Evolutionary conservation across 768 basidiomycete genomes (phyloP), one percentile per base, ranked within the genome.

Genomic region (Chalciporus sphaerocephalus): DNA sequence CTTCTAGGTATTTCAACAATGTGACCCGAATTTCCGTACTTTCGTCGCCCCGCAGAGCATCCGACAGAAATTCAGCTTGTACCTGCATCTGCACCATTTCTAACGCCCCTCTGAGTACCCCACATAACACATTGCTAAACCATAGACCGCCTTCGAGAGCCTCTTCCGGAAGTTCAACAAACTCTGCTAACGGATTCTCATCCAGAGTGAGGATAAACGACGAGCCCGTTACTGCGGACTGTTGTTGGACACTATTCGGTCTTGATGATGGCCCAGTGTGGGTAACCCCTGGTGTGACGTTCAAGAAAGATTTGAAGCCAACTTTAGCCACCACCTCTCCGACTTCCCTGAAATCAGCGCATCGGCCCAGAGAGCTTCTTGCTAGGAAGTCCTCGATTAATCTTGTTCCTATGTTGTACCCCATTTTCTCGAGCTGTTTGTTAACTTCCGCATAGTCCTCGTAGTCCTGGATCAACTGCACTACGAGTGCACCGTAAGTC

Each of bases 81-180:
- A 94, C 93, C 64, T 95, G 94, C 79, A 97, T 87, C 66, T 98
- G 95, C 22, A 97, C 96, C 96, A 99, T 98, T 71, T 99, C 96
- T 40, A 99, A 65, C 27, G 93, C 81, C 3, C 96, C 96, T 42
- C 94, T 73, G 39, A 98, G 66, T 7, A 98, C 95, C 5, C 96
- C 96, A 58, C 93, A 95, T 2, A 96, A 71, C 34, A 98, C 85
- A 66, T 98, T 98, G 67, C 90, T 93, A 65, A 93, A 98, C 91
- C 92, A 96, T 27, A 99, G 68, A 1, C 92, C 94, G 15, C 92
- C 92, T 59, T 95, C 90, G 21, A 94, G 71, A 2, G 80, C 92
- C 54, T 96, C 93, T 41, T 93, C 88, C 0, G 96, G 95, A 17
- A 99, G 74, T 61, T 98, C 96, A 18, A 95, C 95, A 66, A 99